phyloP scores from a whole-genome alignment of 208 protist species.

The Leishmania lainsoni region DNA sequence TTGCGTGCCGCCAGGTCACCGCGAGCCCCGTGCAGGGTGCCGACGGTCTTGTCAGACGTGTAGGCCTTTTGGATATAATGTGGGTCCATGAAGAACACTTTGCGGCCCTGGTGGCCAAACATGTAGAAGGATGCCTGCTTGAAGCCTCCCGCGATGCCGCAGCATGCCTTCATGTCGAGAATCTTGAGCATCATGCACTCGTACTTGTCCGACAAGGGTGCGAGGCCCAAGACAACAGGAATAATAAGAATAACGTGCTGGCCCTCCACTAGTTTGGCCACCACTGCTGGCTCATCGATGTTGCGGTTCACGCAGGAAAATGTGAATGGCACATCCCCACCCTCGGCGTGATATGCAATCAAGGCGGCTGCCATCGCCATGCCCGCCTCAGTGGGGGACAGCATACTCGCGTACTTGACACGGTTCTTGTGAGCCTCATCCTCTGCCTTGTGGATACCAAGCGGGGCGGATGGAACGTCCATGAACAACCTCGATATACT shows the following conservation, averaged over 20 bases:
- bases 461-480: slow-evolving; percentile 65
- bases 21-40: slow-evolving; percentile 10
- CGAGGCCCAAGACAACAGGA: slow-evolving; percentile 59
- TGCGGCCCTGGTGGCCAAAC: slow-evolving; percentile 58
- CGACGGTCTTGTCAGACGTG: slow-evolving; percentile 33
- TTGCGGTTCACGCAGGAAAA: slow-evolving; percentile 36
- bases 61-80: slow-evolving; percentile 77
- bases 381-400: slow-evolving; percentile 56
- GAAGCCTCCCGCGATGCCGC: slow-evolving; percentile 64
- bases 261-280: slow-evolving; percentile 21
- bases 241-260: slow-evolving; percentile 61
- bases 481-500: slow-evolving; percentile 44
- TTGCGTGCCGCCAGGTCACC: slow-evolving; percentile 9
- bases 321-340: slow-evolving; percentile 38
- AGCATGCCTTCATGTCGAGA: slow-evolving; percentile 52
- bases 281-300: slow-evolving; percentile 29
- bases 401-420: slow-evolving; percentile 54
- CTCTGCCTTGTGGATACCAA: slow-evolving; percentile 71
- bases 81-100: slow-evolving; percentile 71
- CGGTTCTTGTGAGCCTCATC: slow-evolving; percentile 45
- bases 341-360: slow-evolving; percentile 15
- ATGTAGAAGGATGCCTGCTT: slow-evolving; percentile 52
- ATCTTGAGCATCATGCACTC: slow-evolving; percentile 37
- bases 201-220: slow-evolving; percentile 50
- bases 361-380: slow-evolving; percentile 37